Evolutionary conservation across 2,329 filamentous ascomycete genomes (phyloP).

Genomic region (Cytospora mali): DNA sequence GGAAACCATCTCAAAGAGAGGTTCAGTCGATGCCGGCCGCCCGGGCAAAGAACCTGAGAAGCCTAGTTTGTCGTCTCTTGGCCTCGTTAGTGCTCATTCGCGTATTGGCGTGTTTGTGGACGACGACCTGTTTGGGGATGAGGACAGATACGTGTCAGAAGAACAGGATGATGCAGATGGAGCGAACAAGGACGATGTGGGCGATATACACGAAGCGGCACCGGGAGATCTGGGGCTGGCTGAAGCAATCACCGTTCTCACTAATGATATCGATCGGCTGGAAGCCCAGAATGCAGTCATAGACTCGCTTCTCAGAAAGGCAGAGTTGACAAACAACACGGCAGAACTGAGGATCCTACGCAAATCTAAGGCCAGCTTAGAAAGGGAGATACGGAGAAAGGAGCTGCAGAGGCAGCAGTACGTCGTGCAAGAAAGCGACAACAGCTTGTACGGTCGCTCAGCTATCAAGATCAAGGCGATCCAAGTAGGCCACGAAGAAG

Average conservation of each 20-base stretch:
- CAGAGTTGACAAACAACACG: constrained; percentile 94
- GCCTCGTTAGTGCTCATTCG: constrained; percentile 83
- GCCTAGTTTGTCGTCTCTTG: constrained; percentile 87
- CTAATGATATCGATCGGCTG: constrained; percentile 86
- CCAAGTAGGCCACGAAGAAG: constrained; percentile 87
- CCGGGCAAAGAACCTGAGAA: constrained; percentile 59
- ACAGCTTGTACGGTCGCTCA: constrained; percentile 90
- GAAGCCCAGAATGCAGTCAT: constrained; percentile 87
- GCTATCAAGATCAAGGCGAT: constrained; percentile 89
- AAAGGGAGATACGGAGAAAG: constrained; percentile 89
- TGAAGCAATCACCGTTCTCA: constrained; percentile 88
- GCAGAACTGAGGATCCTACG: constrained; percentile 88
- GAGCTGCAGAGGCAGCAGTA: constrained; percentile 97
- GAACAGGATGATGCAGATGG: constrained; percentile 75
- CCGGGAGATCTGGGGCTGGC: constrained; percentile 91
- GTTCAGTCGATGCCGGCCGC: constrained; percentile 38
- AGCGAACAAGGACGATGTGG: constrained; percentile 61
- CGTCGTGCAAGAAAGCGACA: constrained; percentile 95
- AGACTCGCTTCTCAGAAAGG: constrained; percentile 88
- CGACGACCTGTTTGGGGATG: constrained; percentile 90
- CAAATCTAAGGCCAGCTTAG: constrained; percentile 91
- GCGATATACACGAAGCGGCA: constrained; percentile 90
- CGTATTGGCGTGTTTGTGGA: constrained; percentile 91
- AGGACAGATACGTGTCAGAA: constrained; percentile 82
- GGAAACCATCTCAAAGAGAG: constrained; percentile 62